Evolutionary conservation across 495 filamentous ascomycete genomes (phyloP).

Genomic region (Stereocaulon alpinum): DNA sequence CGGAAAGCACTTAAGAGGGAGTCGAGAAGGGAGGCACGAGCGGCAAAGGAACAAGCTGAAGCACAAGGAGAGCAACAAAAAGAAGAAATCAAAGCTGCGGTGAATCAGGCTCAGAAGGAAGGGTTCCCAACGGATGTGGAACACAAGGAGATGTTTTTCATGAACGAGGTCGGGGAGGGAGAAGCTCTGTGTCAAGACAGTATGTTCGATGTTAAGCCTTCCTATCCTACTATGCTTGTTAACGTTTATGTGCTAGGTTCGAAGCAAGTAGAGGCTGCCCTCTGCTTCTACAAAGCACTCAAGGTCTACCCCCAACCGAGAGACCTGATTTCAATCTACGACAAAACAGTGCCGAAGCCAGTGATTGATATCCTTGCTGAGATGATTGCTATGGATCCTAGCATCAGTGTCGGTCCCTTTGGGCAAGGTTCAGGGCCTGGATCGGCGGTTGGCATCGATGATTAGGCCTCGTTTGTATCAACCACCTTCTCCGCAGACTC

Average conservation of each 20-base stretch:
- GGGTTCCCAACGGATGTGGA: slow-evolving; percentile 86
- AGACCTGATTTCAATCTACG: slow-evolving; percentile 91
- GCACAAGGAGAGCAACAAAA: slow-evolving; percentile 57
- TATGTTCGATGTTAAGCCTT: slow-evolving; percentile 28
- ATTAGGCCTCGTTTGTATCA: slow-evolving; percentile 4
- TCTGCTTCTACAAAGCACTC: slow-evolving; percentile 93
- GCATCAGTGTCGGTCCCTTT: slow-evolving; percentile 14
- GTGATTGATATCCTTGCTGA: slow-evolving; percentile 91
- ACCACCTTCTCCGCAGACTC: background rate
- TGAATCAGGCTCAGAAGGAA: slow-evolving; percentile 72
- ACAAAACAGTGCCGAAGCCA: slow-evolving; percentile 94
- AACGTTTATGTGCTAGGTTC: slow-evolving; percentile 40
- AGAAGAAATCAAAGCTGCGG: slow-evolving; percentile 55
- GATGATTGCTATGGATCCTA: slow-evolving; percentile 83
- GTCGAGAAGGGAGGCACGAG: slow-evolving; percentile 63
- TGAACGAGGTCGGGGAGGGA: slow-evolving; percentile 81
- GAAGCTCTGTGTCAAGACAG: slow-evolving; percentile 66
- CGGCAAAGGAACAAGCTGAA: slow-evolving; percentile 66
- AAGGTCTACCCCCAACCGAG: slow-evolving; percentile 94
- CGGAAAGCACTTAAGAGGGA: slow-evolving; percentile 74
- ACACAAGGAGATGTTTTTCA: slow-evolving; percentile 88
- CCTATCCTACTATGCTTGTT: slow-evolving; percentile 15
- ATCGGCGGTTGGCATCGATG: slow-evolving; percentile 9
- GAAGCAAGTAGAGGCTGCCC: slow-evolving; percentile 70
- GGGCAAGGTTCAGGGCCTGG: slow-evolving; percentile 9